phyloP scores from a whole-genome alignment of 1,284 basidiomycete genomes.

The Apiotrichum laibachii region DNA sequence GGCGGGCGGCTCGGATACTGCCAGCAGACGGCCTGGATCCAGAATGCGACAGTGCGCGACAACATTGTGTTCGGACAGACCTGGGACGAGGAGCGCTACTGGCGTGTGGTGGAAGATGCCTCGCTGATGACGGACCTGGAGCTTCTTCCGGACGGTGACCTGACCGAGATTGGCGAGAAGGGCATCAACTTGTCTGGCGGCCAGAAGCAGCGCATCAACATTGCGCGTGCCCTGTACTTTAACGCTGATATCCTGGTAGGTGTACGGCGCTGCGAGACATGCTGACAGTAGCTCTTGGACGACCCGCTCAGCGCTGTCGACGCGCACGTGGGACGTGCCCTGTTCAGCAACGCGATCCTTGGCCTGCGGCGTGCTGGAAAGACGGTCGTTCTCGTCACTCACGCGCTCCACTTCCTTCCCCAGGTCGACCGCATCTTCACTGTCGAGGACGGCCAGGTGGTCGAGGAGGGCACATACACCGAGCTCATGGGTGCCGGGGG shows the following conservation, averaged over 20 bases:
- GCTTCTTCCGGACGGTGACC: conserved; percentile 67
- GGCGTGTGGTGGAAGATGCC: conserved; percentile 62
- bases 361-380: conserved; percentile 59
- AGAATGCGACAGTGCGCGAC: conserved; percentile 67
- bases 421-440: conserved; percentile 41
- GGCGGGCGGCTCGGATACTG: conserved; percentile 76
- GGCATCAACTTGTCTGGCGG: conserved; percentile 53
- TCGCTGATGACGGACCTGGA: conserved; percentile 68
- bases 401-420: conserved; percentile 53
- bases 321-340: conserved; percentile 77
- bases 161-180: conserved; percentile 56
- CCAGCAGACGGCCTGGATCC: conserved; percentile 77
- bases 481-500: conserved; percentile 59
- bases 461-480: conserved; percentile 64
- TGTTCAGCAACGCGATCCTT: conserved; percentile 79
- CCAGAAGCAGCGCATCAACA: conserved; percentile 54
- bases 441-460: conserved; percentile 59
- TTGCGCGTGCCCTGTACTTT: conserved; percentile 81
- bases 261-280: background rate
- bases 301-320: conserved; percentile 76
- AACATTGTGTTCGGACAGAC: conserved; percentile 64
- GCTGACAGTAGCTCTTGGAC: conserved; percentile 61
- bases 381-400: conserved; percentile 68
- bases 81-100: conserved; percentile 68
- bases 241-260: conserved; percentile 68